Base-by-base conservation (phyloP, 1,284 basidiomycete genomes). In the Ustilago bromivora region DNA sequence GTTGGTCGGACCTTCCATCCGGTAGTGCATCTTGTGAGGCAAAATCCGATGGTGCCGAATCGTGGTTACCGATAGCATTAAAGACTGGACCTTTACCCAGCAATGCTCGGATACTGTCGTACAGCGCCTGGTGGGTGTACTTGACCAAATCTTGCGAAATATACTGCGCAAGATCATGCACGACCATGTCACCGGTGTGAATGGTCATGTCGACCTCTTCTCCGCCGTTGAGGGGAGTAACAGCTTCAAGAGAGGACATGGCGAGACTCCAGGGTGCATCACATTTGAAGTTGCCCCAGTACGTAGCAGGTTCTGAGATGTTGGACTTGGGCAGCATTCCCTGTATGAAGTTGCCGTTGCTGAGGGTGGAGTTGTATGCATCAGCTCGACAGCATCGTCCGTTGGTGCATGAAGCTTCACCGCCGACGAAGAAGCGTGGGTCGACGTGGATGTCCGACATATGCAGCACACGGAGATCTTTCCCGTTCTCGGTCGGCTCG, bases 361-460 rank as follows among this genome's bases (percentile, higher is more conserved):
- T 90, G 66, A 89, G 91, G 3, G 84, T 73, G 0, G 78, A 74
- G 79, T 92, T 92, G 82, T 88, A 88, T 56, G 88, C 88, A 77
- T 90, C 90, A 32, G 87, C 84, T 40, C 93, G 89, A 82, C 93
- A 94, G 86, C 93, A 94, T 5, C 90, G 86, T n/a, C 90, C 90
- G n/a, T 88, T 88, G 31, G 90, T 91, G 82, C 93, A 94, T 80
- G 92, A 91, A 11, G 90, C 92, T 85, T 94, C 93, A 6, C 91
- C 87, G 17, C 91, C 91, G 40, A 90, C 93, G 12, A 91, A 89
- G 83, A 90, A 94, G 36, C 92, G 91, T 89, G 93, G 90, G 82
- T 94, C 93, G 59, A 94, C 87, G 85, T 94, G 93, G 68, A 93
- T 88, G 80, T 94, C 93, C 0, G 92, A 93, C 15, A 93, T 77